These are phyloP conservation scores for Schizosaccharomyces pombe DNA, from an alignment of 805 yeast genomes.

Conservation along the genomic window DNA sequence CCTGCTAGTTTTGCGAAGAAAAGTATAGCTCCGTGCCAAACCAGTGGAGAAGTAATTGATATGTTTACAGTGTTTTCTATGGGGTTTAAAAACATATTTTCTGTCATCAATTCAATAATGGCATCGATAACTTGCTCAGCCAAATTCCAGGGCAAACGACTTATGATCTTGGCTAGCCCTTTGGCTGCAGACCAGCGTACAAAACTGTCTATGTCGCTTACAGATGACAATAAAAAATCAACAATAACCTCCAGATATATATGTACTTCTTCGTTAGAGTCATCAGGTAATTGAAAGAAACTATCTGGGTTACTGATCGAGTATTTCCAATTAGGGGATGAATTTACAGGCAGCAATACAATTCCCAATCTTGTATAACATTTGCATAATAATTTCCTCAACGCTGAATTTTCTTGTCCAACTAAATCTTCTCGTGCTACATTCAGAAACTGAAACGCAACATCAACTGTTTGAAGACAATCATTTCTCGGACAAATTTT, in stretches of 20 bases:
- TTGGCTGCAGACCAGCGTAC: constrained; percentile 47
- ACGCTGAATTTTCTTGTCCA: not conserved
- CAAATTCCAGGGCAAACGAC: constrained; percentile 14
- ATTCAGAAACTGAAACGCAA: too few relatives aligned
- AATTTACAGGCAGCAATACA: not conserved
- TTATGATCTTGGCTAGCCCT: constrained; percentile 29
- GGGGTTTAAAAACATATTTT: constrained; percentile 7
- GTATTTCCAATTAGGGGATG: not conserved
- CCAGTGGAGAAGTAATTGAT: constrained; percentile 20
- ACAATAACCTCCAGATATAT: constrained; percentile 26
- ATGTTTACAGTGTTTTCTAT: not conserved
- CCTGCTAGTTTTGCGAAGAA: constrained; percentile 25
- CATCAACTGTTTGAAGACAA: not conserved
- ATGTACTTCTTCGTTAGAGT: constrained; percentile 13
- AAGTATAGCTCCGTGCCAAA: constrained; percentile 36
- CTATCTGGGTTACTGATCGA: too few relatives aligned
- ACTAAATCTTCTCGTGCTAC: too few relatives aligned
- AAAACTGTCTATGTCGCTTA: constrained; percentile 28
- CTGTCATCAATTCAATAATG: constrained; percentile 12
- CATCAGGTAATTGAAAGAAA: not conserved
- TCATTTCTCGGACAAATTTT: not conserved
- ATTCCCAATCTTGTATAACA: not conserved
- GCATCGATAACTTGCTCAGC: constrained; percentile 16
- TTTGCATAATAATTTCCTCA: not conserved
- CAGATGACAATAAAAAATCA: constrained; percentile 22